Evolutionary conservation across 2,329 filamentous ascomycete species (phyloP).

Genomic region (Hirsutella rhossiliensis): DNA sequence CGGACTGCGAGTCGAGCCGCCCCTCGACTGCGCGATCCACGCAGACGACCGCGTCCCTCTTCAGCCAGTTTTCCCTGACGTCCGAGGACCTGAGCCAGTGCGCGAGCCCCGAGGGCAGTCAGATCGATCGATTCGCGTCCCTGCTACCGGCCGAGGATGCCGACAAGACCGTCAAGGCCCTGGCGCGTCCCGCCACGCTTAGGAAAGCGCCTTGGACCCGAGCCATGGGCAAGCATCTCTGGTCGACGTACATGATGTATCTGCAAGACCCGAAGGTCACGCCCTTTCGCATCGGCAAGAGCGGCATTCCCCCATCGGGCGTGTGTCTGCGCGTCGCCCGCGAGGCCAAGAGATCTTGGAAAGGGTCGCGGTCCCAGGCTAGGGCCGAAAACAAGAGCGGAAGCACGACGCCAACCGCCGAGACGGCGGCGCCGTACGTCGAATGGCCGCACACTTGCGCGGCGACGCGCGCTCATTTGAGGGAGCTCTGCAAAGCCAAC

Average conservation of each 20-base stretch:
- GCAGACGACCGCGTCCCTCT: constrained; percentile 43
- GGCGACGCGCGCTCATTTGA: constrained; percentile 48
- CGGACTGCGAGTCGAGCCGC: constrained; percentile 46
- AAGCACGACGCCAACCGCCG: constrained; percentile 42
- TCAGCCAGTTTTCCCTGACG: constrained; percentile 41
- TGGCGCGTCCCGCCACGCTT: constrained; percentile 14
- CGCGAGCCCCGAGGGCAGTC: constrained; percentile 34
- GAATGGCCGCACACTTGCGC: constrained; percentile 54
- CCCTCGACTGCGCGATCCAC: constrained; percentile 49
- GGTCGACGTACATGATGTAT: constrained; percentile 53
- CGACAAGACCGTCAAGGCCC: constrained; percentile 17
- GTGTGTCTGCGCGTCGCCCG: constrained; percentile 54
- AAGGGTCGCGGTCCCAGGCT: constrained; percentile 36
- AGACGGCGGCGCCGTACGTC: constrained; percentile 34
- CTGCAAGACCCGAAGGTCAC: constrained; percentile 56
- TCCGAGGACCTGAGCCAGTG: constrained; percentile 44
- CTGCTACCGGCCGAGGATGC: constrained; percentile 16
- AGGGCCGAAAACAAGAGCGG: constrained; percentile 30
- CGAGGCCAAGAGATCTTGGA: constrained; percentile 55
- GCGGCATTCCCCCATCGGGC: constrained; percentile 50
- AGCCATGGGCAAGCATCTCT: constrained; percentile 53
- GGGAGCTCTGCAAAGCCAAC: constrained; percentile 49
- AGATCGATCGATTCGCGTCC: constrained; percentile 11
- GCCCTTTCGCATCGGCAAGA: constrained; percentile 51
- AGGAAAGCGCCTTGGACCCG: constrained; percentile 51